These are phyloP conservation scores for Plasmodium gallinaceum DNA, from an alignment of 169 alveolate genomes.

Conservation along the genomic window DNA sequence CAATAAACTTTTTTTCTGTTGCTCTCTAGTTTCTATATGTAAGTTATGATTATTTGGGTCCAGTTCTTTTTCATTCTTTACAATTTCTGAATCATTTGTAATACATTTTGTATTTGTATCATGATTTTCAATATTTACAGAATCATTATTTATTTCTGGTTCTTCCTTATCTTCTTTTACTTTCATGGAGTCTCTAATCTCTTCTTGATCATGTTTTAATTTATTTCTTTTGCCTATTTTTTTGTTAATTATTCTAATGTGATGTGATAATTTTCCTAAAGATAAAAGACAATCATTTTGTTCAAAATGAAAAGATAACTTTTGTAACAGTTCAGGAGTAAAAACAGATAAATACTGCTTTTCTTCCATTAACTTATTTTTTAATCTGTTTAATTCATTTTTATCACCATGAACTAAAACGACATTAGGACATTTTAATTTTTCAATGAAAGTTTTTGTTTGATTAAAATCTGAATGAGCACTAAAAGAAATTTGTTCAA, in stretches of 20 bases:
- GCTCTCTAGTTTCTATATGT: neutral
- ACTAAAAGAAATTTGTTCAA: slow-evolving; percentile 95
- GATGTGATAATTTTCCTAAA: slow-evolving; percentile 32
- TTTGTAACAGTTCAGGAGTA: slow-evolving; percentile 82
- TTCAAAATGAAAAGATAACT: slow-evolving; percentile 74
- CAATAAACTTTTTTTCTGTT: slow-evolving; percentile 7
- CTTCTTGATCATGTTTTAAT: neutral
- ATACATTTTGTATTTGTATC: neutral
- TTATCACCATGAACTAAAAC: slow-evolving; percentile 97
- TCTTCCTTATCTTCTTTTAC: neutral
- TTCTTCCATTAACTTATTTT: slow-evolving; percentile 83
- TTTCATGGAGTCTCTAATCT: neutral
- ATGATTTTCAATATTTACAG: too few species aligned
- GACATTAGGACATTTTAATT: slow-evolving; percentile 94
- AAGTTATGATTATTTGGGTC: neutral
- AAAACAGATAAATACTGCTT: slow-evolving; percentile 79
- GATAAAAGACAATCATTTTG: slow-evolving; percentile 47
- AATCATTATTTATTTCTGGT: neutral
- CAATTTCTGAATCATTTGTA: neutral
- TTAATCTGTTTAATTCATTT: slow-evolving; percentile 90
- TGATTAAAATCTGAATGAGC: slow-evolving; percentile 97
- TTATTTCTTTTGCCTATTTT: neutral
- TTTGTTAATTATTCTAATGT: slow-evolving; percentile 32
- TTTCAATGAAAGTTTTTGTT: slow-evolving; percentile 94
- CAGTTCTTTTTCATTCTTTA: neutral